A percentile compares a stretch with the other conserved stretches of the same genome.
These are phyloP conservation scores for Fragilariopsis cylindrus DNA, from an alignment of 108 stramenopile genomes.

Conservation along the genomic window DNA sequence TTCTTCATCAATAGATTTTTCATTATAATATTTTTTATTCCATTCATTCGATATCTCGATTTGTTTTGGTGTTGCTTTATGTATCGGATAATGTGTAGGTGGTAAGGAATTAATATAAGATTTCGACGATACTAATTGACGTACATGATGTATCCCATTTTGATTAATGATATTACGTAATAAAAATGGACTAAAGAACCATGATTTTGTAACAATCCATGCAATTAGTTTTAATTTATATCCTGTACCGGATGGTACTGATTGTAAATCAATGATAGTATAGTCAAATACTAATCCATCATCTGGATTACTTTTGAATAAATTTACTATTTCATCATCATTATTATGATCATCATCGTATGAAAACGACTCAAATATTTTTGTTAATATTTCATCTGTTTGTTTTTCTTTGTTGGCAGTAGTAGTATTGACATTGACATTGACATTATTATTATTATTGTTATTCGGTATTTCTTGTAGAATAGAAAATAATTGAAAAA, in stretches of 20 bases:
- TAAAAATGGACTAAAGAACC: not conserved
- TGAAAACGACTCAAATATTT: no score
- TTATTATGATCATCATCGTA: no score
- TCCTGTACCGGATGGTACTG: not conserved
- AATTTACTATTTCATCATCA: no score
- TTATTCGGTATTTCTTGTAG: no score
- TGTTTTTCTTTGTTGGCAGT: no score
- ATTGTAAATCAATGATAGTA: not conserved
- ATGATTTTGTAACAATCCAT: conserved; percentile 10
- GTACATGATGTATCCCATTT: conserved; percentile 11
- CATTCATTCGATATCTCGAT: not conserved
- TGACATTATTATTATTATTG: no score
- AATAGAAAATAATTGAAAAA: no score
- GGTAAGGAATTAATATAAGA: not conserved
- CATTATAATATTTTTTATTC: not conserved
- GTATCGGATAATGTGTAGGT: not conserved
- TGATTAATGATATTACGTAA: not conserved
- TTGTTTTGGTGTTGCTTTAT: not conserved
- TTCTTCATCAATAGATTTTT: not conserved
- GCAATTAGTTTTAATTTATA: not conserved
- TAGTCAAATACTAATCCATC: not conserved
- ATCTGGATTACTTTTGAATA: no score
- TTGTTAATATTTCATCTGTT: no score
- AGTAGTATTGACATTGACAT: no score
- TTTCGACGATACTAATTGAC: conserved; percentile 12